These are phyloP conservation scores for Kodamaea kaohsiungensis DNA, from an alignment of 805 yeast species.

Conservation along the genomic window DNA sequence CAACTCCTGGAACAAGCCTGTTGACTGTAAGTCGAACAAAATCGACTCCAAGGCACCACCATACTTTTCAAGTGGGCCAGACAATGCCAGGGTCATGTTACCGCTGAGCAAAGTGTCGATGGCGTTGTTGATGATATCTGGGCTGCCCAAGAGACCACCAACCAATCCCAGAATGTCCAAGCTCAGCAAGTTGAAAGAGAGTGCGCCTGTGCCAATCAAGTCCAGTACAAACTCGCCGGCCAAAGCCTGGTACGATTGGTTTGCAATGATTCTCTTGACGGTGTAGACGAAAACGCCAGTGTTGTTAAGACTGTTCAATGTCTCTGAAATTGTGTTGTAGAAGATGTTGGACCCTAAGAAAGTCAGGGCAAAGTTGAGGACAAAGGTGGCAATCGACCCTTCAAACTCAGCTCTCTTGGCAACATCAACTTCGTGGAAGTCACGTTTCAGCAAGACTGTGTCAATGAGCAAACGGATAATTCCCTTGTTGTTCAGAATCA, in stretches of 20 bases:
- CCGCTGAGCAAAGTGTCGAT: conserved; percentile 28
- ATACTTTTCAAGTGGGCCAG: conserved; percentile 25
- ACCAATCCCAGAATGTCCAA: conserved; percentile 32
- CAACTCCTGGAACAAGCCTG: conserved; percentile 40
- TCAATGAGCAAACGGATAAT: conserved; percentile 18
- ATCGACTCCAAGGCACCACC: conserved; percentile 31
- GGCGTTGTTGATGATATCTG: conserved; percentile 19
- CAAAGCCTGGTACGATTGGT: conserved; percentile 36
- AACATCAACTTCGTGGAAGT: background rate
- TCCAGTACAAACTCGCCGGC: conserved; percentile 34
- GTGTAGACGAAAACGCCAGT: conserved; percentile 41
- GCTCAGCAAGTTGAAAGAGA: conserved; percentile 21
- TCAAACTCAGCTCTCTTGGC: conserved; percentile 11
- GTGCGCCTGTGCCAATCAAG: conserved; percentile 26
- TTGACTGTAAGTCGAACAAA: conserved; percentile 31
- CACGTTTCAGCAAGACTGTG: conserved; percentile 7
- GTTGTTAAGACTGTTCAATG: conserved; percentile 38
- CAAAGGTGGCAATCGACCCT: conserved; percentile 18
- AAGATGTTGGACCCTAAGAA: conserved; percentile 31
- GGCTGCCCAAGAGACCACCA: conserved; percentile 24
- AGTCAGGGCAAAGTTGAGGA: conserved; percentile 28
- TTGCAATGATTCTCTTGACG: conserved; percentile 35
- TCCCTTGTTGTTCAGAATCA: conserved; percentile 33
- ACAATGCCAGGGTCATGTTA: conserved; percentile 13
- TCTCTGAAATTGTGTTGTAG: conserved; percentile 24